Evolutionary conservation across 2,329 filamentous ascomycete species (phyloP), one percentile per base, ranked within the genome.

Genomic region (Sporothrix brasiliensis): DNA sequence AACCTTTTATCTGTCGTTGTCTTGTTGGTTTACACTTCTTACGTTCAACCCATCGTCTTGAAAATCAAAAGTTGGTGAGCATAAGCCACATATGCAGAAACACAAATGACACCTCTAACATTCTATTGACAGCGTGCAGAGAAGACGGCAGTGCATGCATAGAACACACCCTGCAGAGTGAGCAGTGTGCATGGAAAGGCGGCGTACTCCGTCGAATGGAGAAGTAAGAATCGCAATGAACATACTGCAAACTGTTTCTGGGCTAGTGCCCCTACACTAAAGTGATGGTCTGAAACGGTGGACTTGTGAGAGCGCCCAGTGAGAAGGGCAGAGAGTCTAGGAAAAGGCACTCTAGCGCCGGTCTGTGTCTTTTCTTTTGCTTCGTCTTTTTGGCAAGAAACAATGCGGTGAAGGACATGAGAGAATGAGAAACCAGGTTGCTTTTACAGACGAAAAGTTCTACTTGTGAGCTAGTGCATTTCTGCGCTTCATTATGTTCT

Each of bases 131-230:
- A 61, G 21, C 7, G 27, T 56, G 27, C 30, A 30, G 14, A 61
- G 34, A 44, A 14, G 11, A 24, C 56, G 56, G 56, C 56, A 61
- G 56, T 61, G 56, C 56, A 61, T 61, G 56, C 56, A 61, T 60
- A 11, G 34, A 44, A 24, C 44, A 16, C 11, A 16, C 44, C 44
- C 9, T 44, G 30, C 56, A 56, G 11, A 34, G 53, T 16, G 34
- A 34, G 34, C 34, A 58, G 30, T 14, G 14, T 41, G 56, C 56
- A 41, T n/a, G 9, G 30, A 60, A 34, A 11, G n/a, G 44, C 56
- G 56, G 56, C 56, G n/a, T 44, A 21, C 56, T 21, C 56, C 56
- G 56, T 44, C 56, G n/a, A 24, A 27, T 56, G 53, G 9, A 34
- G 27, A 34, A 34, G 14, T 44, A 44, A 44, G 41, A 44, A 16